These are phyloP conservation scores for Venturia pyrina DNA, from an alignment of 2,329 filamentous ascomycete genomes.

Conservation along the genomic window DNA sequence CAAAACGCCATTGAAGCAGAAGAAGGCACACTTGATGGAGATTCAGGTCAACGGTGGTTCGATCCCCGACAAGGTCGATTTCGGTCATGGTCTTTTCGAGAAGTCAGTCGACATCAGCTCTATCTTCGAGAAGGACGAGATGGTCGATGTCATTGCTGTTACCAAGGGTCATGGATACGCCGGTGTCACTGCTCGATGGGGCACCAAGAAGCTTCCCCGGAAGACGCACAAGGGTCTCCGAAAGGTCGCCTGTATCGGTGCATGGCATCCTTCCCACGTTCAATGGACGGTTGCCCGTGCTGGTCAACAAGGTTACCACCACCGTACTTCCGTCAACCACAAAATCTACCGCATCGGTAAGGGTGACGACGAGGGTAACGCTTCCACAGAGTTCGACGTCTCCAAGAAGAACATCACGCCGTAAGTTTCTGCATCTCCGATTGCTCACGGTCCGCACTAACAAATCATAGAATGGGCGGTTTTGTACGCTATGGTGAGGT, in stretches of 20 bases:
- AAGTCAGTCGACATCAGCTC: conserved; percentile 88
- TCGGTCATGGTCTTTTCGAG: conserved; percentile 94
- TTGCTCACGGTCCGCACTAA: conserved; percentile 13
- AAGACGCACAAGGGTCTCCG: conserved; percentile 99
- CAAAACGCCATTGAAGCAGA: conserved; percentile 99
- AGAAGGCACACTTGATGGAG: conserved; percentile 99
- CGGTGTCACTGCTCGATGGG: conserved; percentile 97
- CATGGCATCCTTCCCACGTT: conserved; percentile 99
- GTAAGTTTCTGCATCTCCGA: conserved; percentile 51
- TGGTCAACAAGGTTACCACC: conserved; percentile 99
- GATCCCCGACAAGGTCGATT: conserved; percentile 92
- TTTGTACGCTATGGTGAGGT: conserved; percentile 99
- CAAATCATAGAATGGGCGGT: conserved; percentile 72
- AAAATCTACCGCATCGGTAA: conserved; percentile 99
- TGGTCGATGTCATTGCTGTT: conserved; percentile 98
- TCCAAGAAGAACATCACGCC: conserved; percentile 99
- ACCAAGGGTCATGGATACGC: conserved; percentile 99
- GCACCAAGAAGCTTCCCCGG: conserved; percentile 99
- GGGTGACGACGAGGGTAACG: conserved; percentile 82
- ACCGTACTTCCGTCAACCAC: conserved; percentile 99
- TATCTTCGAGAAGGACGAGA: conserved; percentile 99
- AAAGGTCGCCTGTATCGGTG: conserved; percentile 99
- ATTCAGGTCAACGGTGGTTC: conserved; percentile 99
- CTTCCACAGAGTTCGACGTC: conserved; percentile 88
- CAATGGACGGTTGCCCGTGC: conserved; percentile 99